Conservation (phyloP, 768 basidiomycete species). For the Suillus alpinus region DNA sequence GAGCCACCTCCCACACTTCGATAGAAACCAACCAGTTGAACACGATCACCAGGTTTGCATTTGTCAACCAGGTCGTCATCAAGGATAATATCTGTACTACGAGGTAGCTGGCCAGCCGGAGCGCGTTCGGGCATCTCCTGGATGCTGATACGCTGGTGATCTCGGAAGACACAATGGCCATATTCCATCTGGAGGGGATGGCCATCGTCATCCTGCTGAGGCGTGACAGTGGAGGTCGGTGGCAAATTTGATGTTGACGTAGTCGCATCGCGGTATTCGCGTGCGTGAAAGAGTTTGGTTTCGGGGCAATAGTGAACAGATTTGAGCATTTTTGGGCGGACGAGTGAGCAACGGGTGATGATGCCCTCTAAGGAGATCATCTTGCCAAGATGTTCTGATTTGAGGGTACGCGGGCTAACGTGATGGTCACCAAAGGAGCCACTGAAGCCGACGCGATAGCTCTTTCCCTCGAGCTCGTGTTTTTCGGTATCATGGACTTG, state of each 20-base stretch:
- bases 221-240: constrained; percentile 82
- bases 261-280: constrained; percentile 91
- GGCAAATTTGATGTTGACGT: constrained; percentile 83
- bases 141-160: constrained; percentile 96
- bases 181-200: constrained; percentile 87
- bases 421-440: constrained; percentile 99
- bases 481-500: constrained; percentile 75
- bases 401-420: constrained; percentile 89
- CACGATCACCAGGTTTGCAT: constrained; percentile 97
- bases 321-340: constrained; percentile 97
- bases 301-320: constrained; percentile 95
- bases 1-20: constrained; percentile 91
- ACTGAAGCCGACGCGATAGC: constrained; percentile 85
- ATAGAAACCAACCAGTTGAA: constrained; percentile 94
- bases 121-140: constrained; percentile 99
- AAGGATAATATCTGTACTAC: constrained; percentile 93
- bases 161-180: constrained; percentile 87
- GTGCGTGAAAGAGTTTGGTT: constrained; percentile 77
- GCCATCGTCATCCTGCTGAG: constrained; percentile 90
- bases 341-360: constrained; percentile 95
- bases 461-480: constrained; percentile 76
- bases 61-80: constrained; percentile 97
- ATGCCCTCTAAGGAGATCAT: constrained; percentile 99
- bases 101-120: constrained; percentile 93
- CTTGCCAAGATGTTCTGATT: constrained; percentile 84